phyloP scores from a whole-genome alignment of 2,329 filamentous ascomycete genomes.

The Emmonsia crescens region DNA sequence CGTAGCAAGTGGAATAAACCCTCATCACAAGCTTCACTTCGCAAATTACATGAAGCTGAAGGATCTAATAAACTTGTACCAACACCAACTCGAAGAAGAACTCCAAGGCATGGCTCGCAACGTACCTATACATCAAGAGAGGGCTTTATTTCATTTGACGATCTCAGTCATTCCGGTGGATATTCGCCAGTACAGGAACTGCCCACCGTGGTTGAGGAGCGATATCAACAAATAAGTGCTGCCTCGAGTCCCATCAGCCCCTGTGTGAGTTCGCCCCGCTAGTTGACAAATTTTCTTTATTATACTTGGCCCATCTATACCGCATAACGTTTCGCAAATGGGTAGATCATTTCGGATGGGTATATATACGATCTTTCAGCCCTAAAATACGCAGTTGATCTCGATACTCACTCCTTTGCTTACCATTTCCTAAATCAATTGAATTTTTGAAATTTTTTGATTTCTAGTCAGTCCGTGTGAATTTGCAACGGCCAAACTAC shows the following conservation, averaged over 20 bases:
- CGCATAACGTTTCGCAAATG: background rate
- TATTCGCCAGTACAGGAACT: background rate
- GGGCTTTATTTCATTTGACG: background rate
- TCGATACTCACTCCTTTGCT: background rate
- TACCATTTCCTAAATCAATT: background rate
- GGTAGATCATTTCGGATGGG: background rate
- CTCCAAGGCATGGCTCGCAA: background rate
- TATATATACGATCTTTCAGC: background rate
- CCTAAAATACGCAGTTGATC: background rate
- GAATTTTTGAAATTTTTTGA: background rate
- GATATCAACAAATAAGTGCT: background rate
- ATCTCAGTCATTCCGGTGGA: background rate
- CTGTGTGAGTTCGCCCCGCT: background rate
- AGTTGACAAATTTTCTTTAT: background rate
- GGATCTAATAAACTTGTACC: background rate
- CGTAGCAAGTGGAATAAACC: constrained; percentile 3
- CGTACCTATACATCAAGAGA: background rate
- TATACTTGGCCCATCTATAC: background rate
- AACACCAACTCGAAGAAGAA: background rate
- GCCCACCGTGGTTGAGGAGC: constrained; percentile 1
- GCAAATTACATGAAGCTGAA: background rate
- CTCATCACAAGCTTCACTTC: background rate
- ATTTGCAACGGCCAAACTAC: background rate
- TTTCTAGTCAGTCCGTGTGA: background rate
- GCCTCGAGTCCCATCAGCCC: constrained; percentile 1